Conservation (phyloP, 1,139 yeast species). For the Pichiaceae sp. region DNA sequence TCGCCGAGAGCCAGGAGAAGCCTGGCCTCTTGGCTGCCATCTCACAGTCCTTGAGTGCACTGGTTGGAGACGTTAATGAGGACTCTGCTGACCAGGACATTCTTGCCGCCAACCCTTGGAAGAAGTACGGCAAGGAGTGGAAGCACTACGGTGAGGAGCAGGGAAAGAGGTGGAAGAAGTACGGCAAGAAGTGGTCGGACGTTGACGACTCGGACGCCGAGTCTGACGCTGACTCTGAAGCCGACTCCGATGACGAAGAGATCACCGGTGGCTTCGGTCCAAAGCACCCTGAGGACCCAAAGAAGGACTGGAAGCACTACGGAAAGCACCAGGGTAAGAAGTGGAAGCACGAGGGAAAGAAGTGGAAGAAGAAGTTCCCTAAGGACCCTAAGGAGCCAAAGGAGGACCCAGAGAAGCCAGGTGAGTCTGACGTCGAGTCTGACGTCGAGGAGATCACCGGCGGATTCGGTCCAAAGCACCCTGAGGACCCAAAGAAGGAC, state of each 20-base stretch:
- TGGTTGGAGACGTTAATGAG: background rate
- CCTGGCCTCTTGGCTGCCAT: background rate
- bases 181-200: constrained; percentile 8
- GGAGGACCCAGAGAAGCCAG: constrained; percentile 10
- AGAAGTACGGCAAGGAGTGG: constrained; percentile 10
- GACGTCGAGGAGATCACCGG: constrained; percentile 3
- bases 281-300: constrained; percentile 13
- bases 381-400: constrained; percentile 9
- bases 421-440: constrained; percentile 3
- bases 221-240: constrained; percentile 7
- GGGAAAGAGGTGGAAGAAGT: constrained; percentile 2
- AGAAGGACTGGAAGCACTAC: constrained; percentile 20
- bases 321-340: constrained; percentile 14
- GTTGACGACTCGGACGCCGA: constrained; percentile 9
- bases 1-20: background rate
- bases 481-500: constrained; percentile 17
- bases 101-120: constrained; percentile 14
- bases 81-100: constrained; percentile 5
- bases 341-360: constrained; percentile 5
- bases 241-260: constrained; percentile 2
- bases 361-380: constrained; percentile 3
- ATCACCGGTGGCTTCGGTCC: constrained; percentile 4
- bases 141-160: constrained; percentile 3
- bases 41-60: background rate
- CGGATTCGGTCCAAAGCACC: constrained; percentile 6